Base-by-base conservation (phyloP, 1,284 basidiomycete genomes). In the Termitomyces sp. region DNA sequence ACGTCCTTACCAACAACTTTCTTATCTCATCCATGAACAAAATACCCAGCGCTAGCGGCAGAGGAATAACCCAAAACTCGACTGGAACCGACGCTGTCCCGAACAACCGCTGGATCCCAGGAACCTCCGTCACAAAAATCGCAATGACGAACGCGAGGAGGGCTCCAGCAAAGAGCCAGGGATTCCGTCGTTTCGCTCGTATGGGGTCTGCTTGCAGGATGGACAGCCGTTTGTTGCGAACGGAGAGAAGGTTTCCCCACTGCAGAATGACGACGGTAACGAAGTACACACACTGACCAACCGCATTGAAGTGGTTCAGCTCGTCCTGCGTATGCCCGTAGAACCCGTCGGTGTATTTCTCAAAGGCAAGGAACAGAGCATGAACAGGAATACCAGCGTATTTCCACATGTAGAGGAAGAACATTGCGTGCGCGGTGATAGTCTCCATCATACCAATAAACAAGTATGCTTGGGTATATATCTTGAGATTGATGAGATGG, bases 211-310 rank as follows among this genome's bases (percentile, higher is more conserved):
- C 58, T 24, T 60, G 56, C 16, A 60, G 45, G 11, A 60, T 60
- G 10, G 59, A 60, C 1, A 60, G 47, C 5, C 59, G 59, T 34
- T 60, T 60, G 42, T 60, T 60, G 11, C 59, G 57, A 18, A 58
- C 54, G 3, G 59, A 58, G 10, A 60, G 57, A n/a, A 60, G 54
- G 35, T 60, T 60, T 1, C 59, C 59, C 59, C 59, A 60, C 14
- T 60, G 59, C 24, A 60, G 19, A 16, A 60, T 58, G 43, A 59
- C 57, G 14, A 58, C n/a, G 9, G 55, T 57, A 7, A 58, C 57
- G 16, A 59, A 59, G 44, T 59, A 59, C 16, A 59, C 57, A 16
- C 57, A 38, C 39, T 59, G 57, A 3, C 50, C 57, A 13, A 50
- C 50, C 4, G 35, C 28, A 33, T 59, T 59, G 53, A 54, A 59